Percentiles rank a stretch among this genome's conserved stretches.
These are phyloP conservation scores for Allantophomopsis cytisporea DNA, from an alignment of 2,329 filamentous ascomycete species.

Conservation along the genomic window DNA sequence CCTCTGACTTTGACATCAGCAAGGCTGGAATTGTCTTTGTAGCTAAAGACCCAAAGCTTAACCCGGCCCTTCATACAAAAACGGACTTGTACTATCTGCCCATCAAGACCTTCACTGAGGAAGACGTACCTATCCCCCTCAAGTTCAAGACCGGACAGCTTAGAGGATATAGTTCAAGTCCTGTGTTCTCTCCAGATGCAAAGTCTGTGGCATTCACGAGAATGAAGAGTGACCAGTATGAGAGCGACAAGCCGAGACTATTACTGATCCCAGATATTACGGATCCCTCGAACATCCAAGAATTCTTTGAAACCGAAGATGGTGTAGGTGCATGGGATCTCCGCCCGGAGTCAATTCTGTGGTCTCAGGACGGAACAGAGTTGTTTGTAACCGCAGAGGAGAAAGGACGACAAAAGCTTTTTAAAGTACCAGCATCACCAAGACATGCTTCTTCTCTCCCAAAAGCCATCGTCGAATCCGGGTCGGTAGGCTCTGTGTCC, in stretches of 20 bases:
- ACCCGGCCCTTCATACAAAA: constrained; percentile 65
- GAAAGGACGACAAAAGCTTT: constrained; percentile 46
- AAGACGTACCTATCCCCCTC: constrained; percentile 32
- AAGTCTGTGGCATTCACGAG: constrained; percentile 61
- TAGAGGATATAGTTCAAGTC: constrained; percentile 49
- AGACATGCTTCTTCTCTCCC: constrained; percentile 33
- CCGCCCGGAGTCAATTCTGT: constrained; percentile 40
- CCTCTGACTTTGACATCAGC: constrained; percentile 68
- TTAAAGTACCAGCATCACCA: constrained; percentile 43
- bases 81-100: constrained; percentile 67
- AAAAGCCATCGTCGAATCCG: constrained; percentile 33
- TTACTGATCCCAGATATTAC: constrained; percentile 48
- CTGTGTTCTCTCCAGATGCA: constrained; percentile 64
- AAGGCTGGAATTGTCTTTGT: constrained; percentile 55
- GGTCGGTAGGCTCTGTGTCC: constrained; percentile 37
- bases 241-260: constrained; percentile 63
- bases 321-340: constrained; percentile 50
- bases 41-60: constrained; percentile 58
- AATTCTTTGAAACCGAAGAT: constrained; percentile 48
- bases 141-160: constrained; percentile 42
- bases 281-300: constrained; percentile 41
- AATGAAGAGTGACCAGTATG: constrained; percentile 67
- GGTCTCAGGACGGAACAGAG: constrained; percentile 43
- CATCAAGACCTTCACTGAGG: constrained; percentile 43
- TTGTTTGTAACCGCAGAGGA: constrained; percentile 67